A percentile compares a stretch with the other conserved stretches of the same genome.
Evolutionary conservation across 805 yeast species (phyloP).

Genomic region (Komagataella pseudopastoris): DNA sequence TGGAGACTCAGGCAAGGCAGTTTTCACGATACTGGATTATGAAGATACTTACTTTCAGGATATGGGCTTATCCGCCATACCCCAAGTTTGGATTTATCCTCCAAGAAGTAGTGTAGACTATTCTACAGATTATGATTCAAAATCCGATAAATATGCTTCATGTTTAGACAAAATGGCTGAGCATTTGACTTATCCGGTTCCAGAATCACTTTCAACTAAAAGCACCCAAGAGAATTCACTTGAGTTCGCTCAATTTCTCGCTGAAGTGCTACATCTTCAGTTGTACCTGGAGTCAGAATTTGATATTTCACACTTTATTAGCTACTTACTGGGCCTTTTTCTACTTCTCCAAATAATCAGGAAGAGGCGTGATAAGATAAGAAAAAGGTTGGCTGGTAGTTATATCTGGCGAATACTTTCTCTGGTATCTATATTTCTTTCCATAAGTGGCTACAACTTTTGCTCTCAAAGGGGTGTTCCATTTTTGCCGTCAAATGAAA

Average conservation of each 20-base stretch:
- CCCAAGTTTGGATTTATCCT: constrained; percentile 59
- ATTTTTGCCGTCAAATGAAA: constrained; percentile 37
- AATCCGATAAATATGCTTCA: constrained; percentile 14
- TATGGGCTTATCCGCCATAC: constrained; percentile 35
- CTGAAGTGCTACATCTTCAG: constrained; percentile 27
- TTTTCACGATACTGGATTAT: constrained; percentile 40
- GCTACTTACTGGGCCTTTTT: constrained; percentile 33
- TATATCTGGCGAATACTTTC: constrained; percentile 2
- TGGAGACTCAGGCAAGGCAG: constrained; percentile 23
- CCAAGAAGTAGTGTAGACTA: constrained; percentile 9
- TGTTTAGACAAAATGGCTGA: constrained; percentile 9
- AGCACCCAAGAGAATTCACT: constrained; percentile 22
- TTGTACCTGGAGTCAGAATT: constrained; percentile 29
- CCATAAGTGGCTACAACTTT: constrained; percentile 53
- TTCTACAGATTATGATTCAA: constrained; percentile 10
- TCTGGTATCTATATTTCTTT: constrained; percentile 25
- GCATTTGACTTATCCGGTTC: background rate
- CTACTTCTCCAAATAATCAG: constrained; percentile 30
- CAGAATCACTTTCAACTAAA: background rate
- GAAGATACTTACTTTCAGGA: constrained; percentile 23
- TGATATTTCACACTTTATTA: constrained; percentile 25
- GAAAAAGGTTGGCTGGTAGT: constrained; percentile 6
- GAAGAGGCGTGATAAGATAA: constrained; percentile 25
- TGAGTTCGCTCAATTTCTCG: constrained; percentile 40
- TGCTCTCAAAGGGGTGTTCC: constrained; percentile 49